Conservation (phyloP, 768 basidiomycete species). For the Amanita polypyramis region DNA sequence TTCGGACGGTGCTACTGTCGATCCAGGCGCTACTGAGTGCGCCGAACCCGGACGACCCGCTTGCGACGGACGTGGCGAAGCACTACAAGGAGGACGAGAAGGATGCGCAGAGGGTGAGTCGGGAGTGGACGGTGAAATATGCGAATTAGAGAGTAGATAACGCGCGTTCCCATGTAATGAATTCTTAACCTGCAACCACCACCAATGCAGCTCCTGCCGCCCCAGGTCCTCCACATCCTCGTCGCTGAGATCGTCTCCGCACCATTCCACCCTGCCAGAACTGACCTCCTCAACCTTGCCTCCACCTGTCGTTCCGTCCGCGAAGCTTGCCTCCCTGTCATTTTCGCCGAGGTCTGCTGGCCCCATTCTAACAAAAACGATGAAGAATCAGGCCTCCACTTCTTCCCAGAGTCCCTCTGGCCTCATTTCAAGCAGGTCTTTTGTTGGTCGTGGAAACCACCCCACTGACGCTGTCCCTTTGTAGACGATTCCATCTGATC, state of each 20-base stretch:
- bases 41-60: slow-evolving; percentile 93
- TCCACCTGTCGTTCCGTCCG: slow-evolving; percentile 18
- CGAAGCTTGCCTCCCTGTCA: slow-evolving; percentile 17
- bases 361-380: slow-evolving; percentile 28
- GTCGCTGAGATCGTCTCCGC: slow-evolving; percentile 13
- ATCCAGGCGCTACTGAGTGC: slow-evolving; percentile 94
- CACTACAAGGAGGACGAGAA: slow-evolving; percentile 98
- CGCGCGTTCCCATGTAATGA: background rate
- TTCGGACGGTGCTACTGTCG: slow-evolving; percentile 93
- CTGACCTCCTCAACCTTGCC: slow-evolving; percentile 18
- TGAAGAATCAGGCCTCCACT: slow-evolving; percentile 23
- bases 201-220: slow-evolving; percentile 10
- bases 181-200: background rate
- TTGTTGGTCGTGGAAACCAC: background rate
- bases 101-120: slow-evolving; percentile 85
- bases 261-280: slow-evolving; percentile 8
- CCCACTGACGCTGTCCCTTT: background rate
- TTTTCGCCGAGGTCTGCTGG: slow-evolving; percentile 29
- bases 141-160: slow-evolving; percentile 26
- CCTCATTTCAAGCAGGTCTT: slow-evolving; percentile 24
- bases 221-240: slow-evolving; percentile 17
- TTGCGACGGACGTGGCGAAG: slow-evolving; percentile 92
- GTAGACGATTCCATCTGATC: slow-evolving; percentile 26
- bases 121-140: slow-evolving; percentile 92
- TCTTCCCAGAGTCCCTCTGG: slow-evolving; percentile 30